Base-by-base conservation (phyloP, 1,284 basidiomycete genomes). In the Malassezia japonica region DNA sequence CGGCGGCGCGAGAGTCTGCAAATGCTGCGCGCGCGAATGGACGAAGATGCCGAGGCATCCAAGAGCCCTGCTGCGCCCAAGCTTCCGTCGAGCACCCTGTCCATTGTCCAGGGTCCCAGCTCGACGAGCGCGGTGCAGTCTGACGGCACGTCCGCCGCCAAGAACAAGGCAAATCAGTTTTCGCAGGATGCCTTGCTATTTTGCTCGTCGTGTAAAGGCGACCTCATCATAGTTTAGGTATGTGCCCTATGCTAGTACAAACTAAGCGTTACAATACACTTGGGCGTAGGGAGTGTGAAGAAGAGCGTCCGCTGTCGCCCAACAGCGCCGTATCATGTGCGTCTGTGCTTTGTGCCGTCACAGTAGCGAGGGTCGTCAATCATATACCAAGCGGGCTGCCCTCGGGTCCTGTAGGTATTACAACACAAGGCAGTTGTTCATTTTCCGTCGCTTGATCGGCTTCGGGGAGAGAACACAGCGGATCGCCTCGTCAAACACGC, bases 401-500 rank as follows among this genome's bases (percentile, higher is more conserved):
- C 13, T 24, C 23, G 27, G 40, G 10, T 8, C n/a, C 28, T 8
- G 36, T n/a, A 18, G 21, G 18, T 27, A 18, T 44, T 55, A 72
- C 37, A 72, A 62, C 43, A 72, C 68, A 3, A 55, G 36, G 46
- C 70, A 72, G 50, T 69, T 69, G 58, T 64, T 68, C 58, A 65
- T 63, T 56, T 70, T 72, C 56, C 64, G 62, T 18, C 54, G 57
- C 58, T 65, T 67, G 29, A 70, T 50, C 20, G 67, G 70, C 24
- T 67, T 59, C 0, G 68, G 68, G 9, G 66, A 65, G 16, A 69
- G n/a, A 9, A 70, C 69, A 41, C 65, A 62, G 20, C 67, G 51
- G 37, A 70, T 72, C 18, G 68, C 70, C 48, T 72, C 70, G 39
- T 72, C 69, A 48, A 72, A 72, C 6, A 72, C 69, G 27, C 67